Conservation (phyloP, 2,329 filamentous ascomycete genomes). For the Orbilia blumenaviensis region DNA sequence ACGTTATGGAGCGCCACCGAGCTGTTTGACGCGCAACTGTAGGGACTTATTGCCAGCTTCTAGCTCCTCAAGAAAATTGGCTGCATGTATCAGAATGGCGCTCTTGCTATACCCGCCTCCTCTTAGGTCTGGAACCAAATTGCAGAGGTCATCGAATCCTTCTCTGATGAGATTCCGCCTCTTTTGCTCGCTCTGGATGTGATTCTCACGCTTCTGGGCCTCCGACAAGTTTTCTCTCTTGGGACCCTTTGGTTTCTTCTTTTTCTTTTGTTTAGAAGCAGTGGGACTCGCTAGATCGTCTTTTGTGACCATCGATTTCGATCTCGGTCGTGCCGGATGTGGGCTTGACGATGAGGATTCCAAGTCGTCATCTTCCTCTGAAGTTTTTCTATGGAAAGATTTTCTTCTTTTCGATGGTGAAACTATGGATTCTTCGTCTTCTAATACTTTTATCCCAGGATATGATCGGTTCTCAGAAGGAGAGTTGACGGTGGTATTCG, state of each 20-base stretch:
- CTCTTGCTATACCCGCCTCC: slow-evolving; percentile 84
- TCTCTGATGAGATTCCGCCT: slow-evolving; percentile 81
- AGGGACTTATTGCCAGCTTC: slow-evolving; percentile 74
- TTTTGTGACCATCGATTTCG: slow-evolving; percentile 27
- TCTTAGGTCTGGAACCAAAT: slow-evolving; percentile 77
- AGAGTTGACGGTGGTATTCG: slow-evolving; percentile 57
- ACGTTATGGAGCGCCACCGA: slow-evolving; percentile 59
- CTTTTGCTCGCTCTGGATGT: slow-evolving; percentile 88
- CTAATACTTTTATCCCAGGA: slow-evolving; percentile 14
- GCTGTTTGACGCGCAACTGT: slow-evolving; percentile 65
- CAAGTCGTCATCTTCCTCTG: slow-evolving; percentile 55
- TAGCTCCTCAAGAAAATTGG: slow-evolving; percentile 79
- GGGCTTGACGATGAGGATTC: slow-evolving; percentile 55
- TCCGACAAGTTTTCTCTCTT: slow-evolving; percentile 74
- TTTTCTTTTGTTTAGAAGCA: slow-evolving; percentile 61
- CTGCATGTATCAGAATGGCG: slow-evolving; percentile 77
- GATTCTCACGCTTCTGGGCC: slow-evolving; percentile 83
- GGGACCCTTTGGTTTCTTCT: slow-evolving; percentile 63
- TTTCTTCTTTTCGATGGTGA: slow-evolving; percentile 51
- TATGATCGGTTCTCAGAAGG: slow-evolving; percentile 56
- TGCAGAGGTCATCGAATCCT: slow-evolving; percentile 81
- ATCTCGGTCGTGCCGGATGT: slow-evolving; percentile 23
- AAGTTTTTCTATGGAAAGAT: slow-evolving; percentile 50
- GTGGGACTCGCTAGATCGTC: slow-evolving; percentile 35
- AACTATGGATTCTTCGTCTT: slow-evolving; percentile 36